Evolutionary conservation across 2,329 filamentous ascomycete genomes (phyloP), one percentile per base, ranked within the genome.

Genomic region (Fusarium pseudoanthophilum): DNA sequence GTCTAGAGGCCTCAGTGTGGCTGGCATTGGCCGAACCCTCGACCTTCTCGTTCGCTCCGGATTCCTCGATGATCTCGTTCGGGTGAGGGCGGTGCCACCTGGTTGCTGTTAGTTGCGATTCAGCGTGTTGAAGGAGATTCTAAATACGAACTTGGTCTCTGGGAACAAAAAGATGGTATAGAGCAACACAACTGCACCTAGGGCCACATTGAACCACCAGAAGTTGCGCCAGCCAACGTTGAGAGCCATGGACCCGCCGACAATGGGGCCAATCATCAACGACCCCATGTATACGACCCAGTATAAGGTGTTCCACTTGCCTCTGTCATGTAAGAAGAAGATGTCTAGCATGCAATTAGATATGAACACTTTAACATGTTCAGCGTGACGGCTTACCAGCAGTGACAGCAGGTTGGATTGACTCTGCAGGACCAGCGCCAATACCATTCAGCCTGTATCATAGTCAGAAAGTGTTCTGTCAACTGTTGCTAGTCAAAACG

Each of bases 261-360:
- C 10, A 3, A 57, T 57, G 5, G 55, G 55, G 1, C 55, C 55
- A 16, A 57, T 48, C 55, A 57, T 57, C 7, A 57, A 6, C 0
- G 55, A 57, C 5, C 55, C 55, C 55, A 57, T 57, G n/a, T 57
- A 57, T 15, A 34, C n/a, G 7, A 57, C 55, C 55, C 55, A 57
- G 24, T 57, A 57, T 11, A 57, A 11, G 20, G 55, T 57, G 18
- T 57, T 57, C 55, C 55, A 57, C 42, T 57, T 57, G 30, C 55
- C 55, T 57, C 55, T 46, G 30, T 57, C 55, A 5, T 57, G 55
- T 4, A 57, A 16, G n/a, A 57, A 57, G 39, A 57, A 57, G 13
- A 57, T 57, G 24, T 57, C 55, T 57, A 16, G 4, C 14, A 46
- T 18, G 14, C 15, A 34, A 13, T 57, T 14, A 57, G 39, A 24